A percentile compares a stretch with the other conserved stretches of the same genome.
phyloP scores from a whole-genome alignment of 805 yeast genomes.

The Pichia kluyveri region DNA sequence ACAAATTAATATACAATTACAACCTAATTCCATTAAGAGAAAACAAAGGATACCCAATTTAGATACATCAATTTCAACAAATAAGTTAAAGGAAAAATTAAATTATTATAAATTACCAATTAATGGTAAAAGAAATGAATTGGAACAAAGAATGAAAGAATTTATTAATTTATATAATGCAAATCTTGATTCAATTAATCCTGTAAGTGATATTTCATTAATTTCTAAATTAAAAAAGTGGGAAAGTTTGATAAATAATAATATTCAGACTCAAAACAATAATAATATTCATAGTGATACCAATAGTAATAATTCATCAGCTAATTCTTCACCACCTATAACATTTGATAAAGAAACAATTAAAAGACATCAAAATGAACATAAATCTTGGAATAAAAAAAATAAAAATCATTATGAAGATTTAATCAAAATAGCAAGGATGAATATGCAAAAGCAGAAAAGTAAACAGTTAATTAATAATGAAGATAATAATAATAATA shows the following conservation, averaged over 20 bases:
- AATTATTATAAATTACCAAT: slow-evolving; percentile 45
- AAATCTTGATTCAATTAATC: slow-evolving; percentile 63
- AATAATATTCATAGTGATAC: background rate
- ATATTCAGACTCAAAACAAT: slow-evolving; percentile 5
- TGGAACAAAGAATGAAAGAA: slow-evolving; percentile 68
- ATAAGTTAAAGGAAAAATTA: slow-evolving; percentile 55
- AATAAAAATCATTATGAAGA: slow-evolving; percentile 18
- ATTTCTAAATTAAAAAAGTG: slow-evolving; percentile 52
- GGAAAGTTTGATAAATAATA: slow-evolving; percentile 37
- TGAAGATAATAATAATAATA: background rate
- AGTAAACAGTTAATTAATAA: background rate
- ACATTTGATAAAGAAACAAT: slow-evolving; percentile 25
- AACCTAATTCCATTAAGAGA: slow-evolving; percentile 12
- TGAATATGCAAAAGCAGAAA: background rate
- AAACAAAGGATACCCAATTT: slow-evolving; percentile 46
- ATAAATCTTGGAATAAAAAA: slow-evolving; percentile 16
- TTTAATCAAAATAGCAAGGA: slow-evolving; percentile 20
- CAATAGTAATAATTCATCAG: background rate
- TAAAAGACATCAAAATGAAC: slow-evolving; percentile 18
- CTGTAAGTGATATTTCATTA: slow-evolving; percentile 48
- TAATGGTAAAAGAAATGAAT: slow-evolving; percentile 50
- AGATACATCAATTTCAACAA: slow-evolving; percentile 49
- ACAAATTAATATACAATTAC: slow-evolving; percentile 15
- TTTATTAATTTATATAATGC: slow-evolving; percentile 74
- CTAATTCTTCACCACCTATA: background rate